These are phyloP conservation scores for Penicillium verhagenii DNA, from an alignment of 495 filamentous ascomycete genomes.

Conservation along the genomic window DNA sequence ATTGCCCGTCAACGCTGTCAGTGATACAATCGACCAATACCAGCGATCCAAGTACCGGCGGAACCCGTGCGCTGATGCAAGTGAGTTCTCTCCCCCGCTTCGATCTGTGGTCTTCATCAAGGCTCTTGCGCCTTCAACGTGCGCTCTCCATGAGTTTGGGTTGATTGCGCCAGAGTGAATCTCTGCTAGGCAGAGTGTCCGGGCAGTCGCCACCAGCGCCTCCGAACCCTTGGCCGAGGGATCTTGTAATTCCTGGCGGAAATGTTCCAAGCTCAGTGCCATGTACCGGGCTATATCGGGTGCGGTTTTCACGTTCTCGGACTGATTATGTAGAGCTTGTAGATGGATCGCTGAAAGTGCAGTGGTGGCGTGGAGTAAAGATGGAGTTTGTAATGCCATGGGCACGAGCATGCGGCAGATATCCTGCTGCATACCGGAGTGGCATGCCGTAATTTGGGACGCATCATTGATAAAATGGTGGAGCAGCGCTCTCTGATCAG, in stretches of 20 bases:
- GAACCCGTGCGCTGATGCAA: conserved; percentile 35
- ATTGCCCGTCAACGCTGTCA: conserved; percentile 47
- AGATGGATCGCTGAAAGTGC: conserved; percentile 49
- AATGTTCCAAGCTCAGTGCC: conserved; percentile 47
- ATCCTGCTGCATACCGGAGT: conserved; percentile 46
- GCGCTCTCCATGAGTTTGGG: conserved; percentile 47
- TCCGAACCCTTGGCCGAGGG: conserved; percentile 37
- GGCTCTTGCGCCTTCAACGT: conserved; percentile 45
- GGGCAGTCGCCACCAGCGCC: conserved; percentile 46
- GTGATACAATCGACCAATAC: conserved; percentile 48
- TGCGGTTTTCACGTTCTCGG: conserved; percentile 42
- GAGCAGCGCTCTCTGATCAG: conserved; percentile 40
- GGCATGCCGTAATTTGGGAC: conserved; percentile 46
- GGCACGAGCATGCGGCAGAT: conserved; percentile 49
- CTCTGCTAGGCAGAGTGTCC: conserved; percentile 49
- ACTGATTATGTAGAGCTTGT: conserved; percentile 43
- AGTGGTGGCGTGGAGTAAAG: conserved; percentile 46
- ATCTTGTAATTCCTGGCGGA: conserved; percentile 43
- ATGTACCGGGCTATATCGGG: conserved; percentile 46
- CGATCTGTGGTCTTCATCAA: conserved; percentile 36
- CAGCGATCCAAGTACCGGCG: conserved; percentile 46
- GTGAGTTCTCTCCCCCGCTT: conserved; percentile 25
- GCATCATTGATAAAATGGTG: conserved; percentile 50
- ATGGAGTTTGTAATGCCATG: conserved; percentile 48
- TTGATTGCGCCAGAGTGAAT: conserved; percentile 48